phyloP scores from a whole-genome alignment of 108 stramenopile species.

The Aurantiochytrium sp. region DNA sequence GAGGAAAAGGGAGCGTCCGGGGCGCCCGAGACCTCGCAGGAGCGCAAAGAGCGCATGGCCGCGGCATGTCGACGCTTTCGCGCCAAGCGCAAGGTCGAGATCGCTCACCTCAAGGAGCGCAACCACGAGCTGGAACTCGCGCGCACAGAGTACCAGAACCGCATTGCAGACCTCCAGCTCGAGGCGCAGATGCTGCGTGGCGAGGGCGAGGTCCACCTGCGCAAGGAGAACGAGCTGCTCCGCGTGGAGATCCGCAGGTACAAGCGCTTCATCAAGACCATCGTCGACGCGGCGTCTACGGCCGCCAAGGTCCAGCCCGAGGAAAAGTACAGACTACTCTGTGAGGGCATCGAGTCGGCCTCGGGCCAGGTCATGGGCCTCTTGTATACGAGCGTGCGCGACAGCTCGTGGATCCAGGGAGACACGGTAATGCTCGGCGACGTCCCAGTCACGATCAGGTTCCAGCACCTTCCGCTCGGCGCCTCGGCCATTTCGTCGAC shows the following conservation, averaged over 20 bases:
- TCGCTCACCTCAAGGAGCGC: neutral
- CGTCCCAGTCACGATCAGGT: neutral
- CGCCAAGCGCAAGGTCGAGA: neutral
- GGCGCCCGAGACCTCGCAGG: neutral
- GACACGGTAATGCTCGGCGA: neutral
- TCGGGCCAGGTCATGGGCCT: neutral
- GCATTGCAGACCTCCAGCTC: slow-evolving; percentile 15
- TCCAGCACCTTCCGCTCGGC: neutral
- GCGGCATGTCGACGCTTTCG: neutral
- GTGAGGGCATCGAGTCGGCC: slow-evolving; percentile 1
- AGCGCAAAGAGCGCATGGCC: slow-evolving; percentile 24
- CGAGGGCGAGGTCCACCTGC: neutral
- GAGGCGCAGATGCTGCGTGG: neutral
- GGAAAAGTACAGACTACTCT: neutral
- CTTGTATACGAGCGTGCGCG: neutral
- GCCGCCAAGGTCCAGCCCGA: neutral
- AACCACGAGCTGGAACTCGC: neutral
- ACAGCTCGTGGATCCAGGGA: neutral
- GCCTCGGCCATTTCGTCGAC: neutral
- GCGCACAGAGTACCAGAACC: neutral
- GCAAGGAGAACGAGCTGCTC: slow-evolving; percentile 23
- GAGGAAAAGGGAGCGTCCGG: no score
- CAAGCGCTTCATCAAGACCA: neutral
- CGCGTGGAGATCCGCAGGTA: neutral
- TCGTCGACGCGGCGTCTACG: neutral